Percentiles rank a stretch among this genome's conserved stretches.
phyloP scores from a whole-genome alignment of 352 stramenopile genomes.

The Albugo candida region DNA sequence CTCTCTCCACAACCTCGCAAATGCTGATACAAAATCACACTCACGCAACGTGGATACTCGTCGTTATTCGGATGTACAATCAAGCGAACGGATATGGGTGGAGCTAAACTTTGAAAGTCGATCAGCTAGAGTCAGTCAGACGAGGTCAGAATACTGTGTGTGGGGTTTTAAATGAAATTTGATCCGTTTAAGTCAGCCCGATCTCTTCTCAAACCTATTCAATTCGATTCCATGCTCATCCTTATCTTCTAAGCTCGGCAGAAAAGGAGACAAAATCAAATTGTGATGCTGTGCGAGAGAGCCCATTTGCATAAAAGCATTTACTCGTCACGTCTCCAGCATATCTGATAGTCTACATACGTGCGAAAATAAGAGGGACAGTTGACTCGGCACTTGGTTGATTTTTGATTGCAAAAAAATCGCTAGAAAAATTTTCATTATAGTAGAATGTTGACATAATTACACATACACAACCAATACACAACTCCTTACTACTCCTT shows the following conservation, averaged over 20 bases:
- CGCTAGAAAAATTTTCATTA: no score
- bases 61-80: constrained; percentile 83
- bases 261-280: constrained; percentile 54
- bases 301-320: not conserved
- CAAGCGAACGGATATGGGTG: constrained; percentile 43
- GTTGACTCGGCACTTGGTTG: no score
- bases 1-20: constrained; percentile 73
- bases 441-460: no score
- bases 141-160: constrained; percentile 71
- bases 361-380: no score
- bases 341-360: no score
- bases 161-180: constrained; percentile 62
- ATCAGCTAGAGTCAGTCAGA: constrained; percentile 35
- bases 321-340: not conserved
- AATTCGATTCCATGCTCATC: constrained; percentile 8
- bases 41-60: constrained; percentile 71
- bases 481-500: no score
- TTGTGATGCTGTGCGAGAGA: constrained; percentile 26
- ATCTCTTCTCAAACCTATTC: not conserved
- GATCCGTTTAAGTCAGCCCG: not conserved
- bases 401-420: no score
- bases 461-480: no score
- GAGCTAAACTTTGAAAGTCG: constrained; percentile 50
- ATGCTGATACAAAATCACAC: constrained; percentile 80
- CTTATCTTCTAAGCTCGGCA: constrained; percentile 59